These are phyloP conservation scores for Paramecium octaurelia DNA, from an alignment of 73 alveolate species.

Conservation along the genomic window DNA sequence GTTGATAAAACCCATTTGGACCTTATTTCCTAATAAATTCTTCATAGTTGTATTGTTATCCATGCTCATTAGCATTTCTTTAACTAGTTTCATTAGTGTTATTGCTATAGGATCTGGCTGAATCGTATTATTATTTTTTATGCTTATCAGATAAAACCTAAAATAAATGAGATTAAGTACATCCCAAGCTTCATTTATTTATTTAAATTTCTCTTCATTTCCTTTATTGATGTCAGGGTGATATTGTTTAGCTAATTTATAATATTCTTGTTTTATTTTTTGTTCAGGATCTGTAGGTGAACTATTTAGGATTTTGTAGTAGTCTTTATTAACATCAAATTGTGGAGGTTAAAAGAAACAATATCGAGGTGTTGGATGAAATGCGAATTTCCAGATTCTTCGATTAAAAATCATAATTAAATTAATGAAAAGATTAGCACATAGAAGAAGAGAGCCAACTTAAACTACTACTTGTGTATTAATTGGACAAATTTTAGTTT, in stretches of 20 bases:
- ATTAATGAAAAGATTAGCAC: neutral
- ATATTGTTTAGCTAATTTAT: slow-evolving; percentile 87
- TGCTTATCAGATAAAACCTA: slow-evolving; percentile 19
- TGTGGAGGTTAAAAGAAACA: neutral
- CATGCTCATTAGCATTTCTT: neutral
- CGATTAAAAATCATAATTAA: slow-evolving; percentile 2
- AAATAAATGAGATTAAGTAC: neutral
- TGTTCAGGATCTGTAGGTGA: slow-evolving; percentile 75
- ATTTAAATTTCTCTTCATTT: slow-evolving; percentile 72
- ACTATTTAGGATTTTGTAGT: slow-evolving; percentile 73
- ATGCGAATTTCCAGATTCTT: neutral
- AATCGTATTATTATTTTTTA: slow-evolving; percentile 23
- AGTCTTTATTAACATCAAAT: neutral
- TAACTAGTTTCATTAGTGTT: neutral
- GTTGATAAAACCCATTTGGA: neutral
- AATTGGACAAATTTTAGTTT: neutral
- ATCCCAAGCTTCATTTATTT: slow-evolving; percentile 72
- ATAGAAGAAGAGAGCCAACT: slow-evolving; percentile 4
- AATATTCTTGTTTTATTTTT: slow-evolving; percentile 89
- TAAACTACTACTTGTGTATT: neutral
- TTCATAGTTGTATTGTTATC: neutral
- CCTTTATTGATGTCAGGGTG: slow-evolving; percentile 90
- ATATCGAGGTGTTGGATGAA: slow-evolving; percentile 11
- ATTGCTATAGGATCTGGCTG: neutral
- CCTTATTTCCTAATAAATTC: neutral